Evolutionary conservation across 257 asterid species (phyloP).

Genomic region (Jacaranda copaia): DNA sequence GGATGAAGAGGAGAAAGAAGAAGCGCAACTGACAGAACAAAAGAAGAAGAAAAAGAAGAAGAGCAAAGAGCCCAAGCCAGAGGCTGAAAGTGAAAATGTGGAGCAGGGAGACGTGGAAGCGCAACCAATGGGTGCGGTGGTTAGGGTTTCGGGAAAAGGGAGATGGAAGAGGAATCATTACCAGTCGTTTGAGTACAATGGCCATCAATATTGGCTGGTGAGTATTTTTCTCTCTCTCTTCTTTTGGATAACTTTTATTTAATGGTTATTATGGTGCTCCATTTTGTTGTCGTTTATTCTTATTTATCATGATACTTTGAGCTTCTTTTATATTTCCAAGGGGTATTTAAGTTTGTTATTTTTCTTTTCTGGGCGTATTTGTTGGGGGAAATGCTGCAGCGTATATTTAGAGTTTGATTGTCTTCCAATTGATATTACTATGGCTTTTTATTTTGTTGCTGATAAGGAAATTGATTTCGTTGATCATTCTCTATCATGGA

Average conservation of each 20-base stretch:
- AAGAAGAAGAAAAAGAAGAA: constrained; percentile 38
- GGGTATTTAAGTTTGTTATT: no score
- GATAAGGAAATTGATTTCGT: no score
- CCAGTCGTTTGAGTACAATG: constrained; percentile 73
- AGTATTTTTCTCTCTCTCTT: constrained; percentile 28
- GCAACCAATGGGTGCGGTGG: constrained; percentile 66
- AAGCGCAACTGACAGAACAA: constrained; percentile 42
- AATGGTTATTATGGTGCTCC: not conserved
- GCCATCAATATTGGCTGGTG: constrained; percentile 75
- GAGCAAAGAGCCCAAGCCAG: constrained; percentile 40
- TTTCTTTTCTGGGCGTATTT: no score
- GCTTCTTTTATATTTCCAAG: no score
- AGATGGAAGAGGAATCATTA: constrained; percentile 56
- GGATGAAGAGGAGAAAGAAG: constrained; percentile 44
- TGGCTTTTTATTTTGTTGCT: no score
- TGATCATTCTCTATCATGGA: no score
- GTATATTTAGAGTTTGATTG: no score
- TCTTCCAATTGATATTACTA: no score
- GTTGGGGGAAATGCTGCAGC: no score
- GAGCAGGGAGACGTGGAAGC: constrained; percentile 63
- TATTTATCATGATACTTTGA: not conserved
- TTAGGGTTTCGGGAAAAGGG: constrained; percentile 84
- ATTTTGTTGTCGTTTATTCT: not conserved
- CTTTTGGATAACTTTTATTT: not conserved
- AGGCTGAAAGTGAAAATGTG: constrained; percentile 36